Percentiles rank a stretch among this genome's conserved stretches.
Evolutionary conservation across 2,329 filamentous ascomycete genomes (phyloP).

Genomic region (Fusarium liriodendri): DNA sequence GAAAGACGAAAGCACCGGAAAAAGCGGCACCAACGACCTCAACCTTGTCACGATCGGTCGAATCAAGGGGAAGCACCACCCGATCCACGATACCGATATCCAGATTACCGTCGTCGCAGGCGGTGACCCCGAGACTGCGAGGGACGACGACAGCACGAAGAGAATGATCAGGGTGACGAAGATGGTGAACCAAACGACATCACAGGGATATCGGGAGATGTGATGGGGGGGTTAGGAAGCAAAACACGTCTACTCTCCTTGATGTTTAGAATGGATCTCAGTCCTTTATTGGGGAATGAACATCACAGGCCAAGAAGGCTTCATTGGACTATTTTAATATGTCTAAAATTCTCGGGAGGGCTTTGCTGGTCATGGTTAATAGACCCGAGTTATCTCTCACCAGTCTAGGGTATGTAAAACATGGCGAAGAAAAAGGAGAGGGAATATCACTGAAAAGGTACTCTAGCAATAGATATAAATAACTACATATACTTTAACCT

Average conservation of each 20-base stretch:
- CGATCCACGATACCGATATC: not conserved
- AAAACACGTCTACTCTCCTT: not conserved
- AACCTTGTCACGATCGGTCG: conserved; percentile 17
- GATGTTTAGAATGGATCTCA: not conserved
- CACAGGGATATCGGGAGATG: not conserved
- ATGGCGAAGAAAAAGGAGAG: not conserved
- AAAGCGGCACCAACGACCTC: not conserved
- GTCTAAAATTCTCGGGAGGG: not conserved
- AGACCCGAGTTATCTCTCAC: not conserved
- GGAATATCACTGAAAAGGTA: not conserved
- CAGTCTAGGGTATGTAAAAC: not conserved
- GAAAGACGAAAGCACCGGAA: not conserved
- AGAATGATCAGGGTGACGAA: conserved; percentile 14
- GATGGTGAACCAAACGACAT: not conserved
- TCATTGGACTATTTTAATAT: not conserved
- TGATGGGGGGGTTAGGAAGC: not conserved
- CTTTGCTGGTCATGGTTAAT: not conserved
- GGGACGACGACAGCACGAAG: conserved; percentile 19
- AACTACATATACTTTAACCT: not conserved
- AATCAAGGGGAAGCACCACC: conserved; percentile 5
- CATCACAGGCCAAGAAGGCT: not conserved
- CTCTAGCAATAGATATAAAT: not conserved
- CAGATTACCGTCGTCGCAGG: not conserved
- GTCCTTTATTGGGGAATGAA: not conserved
- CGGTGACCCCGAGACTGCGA: conserved; percentile 1